Evolutionary conservation across 257 asterid genomes (phyloP).

Genomic region (Solanum sejunctum): DNA sequence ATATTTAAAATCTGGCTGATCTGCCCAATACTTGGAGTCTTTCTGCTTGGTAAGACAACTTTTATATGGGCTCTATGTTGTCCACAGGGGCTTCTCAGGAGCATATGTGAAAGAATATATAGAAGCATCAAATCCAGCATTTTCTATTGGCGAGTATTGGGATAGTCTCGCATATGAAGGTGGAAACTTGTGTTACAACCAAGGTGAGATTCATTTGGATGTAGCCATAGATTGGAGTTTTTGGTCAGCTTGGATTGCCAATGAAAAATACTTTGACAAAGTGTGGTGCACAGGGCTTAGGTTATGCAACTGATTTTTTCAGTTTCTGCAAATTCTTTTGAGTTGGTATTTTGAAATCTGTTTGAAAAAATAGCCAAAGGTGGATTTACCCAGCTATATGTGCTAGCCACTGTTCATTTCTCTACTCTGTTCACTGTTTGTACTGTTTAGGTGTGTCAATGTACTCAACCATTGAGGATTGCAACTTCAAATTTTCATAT

Average conservation of each 20-base stretch:
- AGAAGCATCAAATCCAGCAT: slow-evolving; percentile 45
- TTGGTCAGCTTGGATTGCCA: neutral
- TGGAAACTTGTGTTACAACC: slow-evolving; percentile 43
- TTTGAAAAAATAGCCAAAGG: neutral
- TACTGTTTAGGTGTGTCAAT: neutral
- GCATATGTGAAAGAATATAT: slow-evolving; percentile 42
- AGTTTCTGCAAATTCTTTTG: neutral
- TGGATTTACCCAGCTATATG: neutral
- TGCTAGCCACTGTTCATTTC: neutral
- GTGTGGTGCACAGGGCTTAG: neutral
- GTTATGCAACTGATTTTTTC: neutral
- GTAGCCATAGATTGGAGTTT: neutral
- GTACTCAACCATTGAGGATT: neutral
- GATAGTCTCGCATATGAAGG: slow-evolving; percentile 48
- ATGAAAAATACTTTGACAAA: neutral
- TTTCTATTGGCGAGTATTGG: slow-evolving; percentile 55
- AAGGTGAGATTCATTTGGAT: slow-evolving; percentile 13
- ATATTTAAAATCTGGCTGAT: neutral
- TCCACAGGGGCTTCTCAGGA: slow-evolving; percentile 42
- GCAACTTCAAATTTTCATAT: neutral
- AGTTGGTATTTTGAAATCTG: neutral
- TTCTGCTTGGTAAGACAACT: neutral
- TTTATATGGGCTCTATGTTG: neutral
- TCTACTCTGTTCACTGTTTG: neutral
- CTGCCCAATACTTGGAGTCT: neutral